Evolutionary conservation across 768 basidiomycete species (phyloP), one percentile per base, ranked within the genome.

Genomic region (Mycena sanguinolenta): DNA sequence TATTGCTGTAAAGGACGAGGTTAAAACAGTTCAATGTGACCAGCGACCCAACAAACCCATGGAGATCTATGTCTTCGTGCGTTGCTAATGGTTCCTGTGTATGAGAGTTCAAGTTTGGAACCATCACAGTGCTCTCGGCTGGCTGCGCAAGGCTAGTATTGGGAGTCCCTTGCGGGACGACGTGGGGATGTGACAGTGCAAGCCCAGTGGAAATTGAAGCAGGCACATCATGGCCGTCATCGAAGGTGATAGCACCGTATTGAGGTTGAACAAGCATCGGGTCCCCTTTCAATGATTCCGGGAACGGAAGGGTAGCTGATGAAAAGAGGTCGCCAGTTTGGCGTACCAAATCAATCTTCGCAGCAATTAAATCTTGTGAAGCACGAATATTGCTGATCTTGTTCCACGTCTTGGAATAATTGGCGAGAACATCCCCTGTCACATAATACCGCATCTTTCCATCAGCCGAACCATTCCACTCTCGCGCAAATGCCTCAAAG

Each of bases 381-480:
- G 46, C 46, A 3, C 46, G 46, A 46, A 6, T 23, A 23, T 46
- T 46, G 46, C 14, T 46, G 9, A 23, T 46, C 23, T 54, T 54
- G n/a, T 54, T 19, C 53, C 53, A 54, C 19, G 53, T 12, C 30
- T 54, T 54, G 0, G 53, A 14, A 19, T 54, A 54, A 17, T 28
- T 9, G 6, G 10, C n/a, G 2, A 54, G 53, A 21, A 54, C 53
- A 2, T 54, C 53, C 19, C 23, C 17, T 7, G 53, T 54, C 5
- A 54, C 19, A 21, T 54, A 69, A 28, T 38, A 39, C 1, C 67
- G 58, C 8, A 34, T 46, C 19, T 63, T 69, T 14, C 67, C 67
- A 32, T 69, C 67, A 3, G 67, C 67, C 4, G 67, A 36, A 1
- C 34, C 21, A n/a, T 69, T 69, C 67, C 67, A 69, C 34, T 55